A percentile compares a stretch with the other conserved stretches of the same genome.
Conservation (phyloP, 805 yeast species). For the Yarrowia sp. region DNA sequence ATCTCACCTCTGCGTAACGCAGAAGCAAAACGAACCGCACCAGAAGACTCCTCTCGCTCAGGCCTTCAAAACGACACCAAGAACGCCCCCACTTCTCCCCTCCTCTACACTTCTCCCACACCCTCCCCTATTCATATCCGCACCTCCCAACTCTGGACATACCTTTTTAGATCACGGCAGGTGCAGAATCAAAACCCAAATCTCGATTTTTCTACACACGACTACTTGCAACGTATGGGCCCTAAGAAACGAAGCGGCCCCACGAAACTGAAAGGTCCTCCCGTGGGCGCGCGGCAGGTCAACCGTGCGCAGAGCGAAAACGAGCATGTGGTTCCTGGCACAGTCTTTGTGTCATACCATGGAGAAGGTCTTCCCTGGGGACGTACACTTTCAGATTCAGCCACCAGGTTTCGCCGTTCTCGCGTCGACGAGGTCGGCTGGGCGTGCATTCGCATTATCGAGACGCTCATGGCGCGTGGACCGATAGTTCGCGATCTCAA, state of each 20-base stretch:
- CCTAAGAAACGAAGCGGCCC: too few relatives aligned
- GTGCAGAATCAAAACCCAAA: too few relatives aligned
- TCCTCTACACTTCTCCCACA: too few relatives aligned
- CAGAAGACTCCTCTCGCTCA: not conserved
- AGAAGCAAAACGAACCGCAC: not conserved
- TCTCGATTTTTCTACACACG: too few relatives aligned
- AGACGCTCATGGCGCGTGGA: not conserved
- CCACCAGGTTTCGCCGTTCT: not conserved
- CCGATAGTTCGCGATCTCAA: not conserved
- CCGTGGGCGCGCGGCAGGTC: not conserved
- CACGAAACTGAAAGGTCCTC: too few relatives aligned
- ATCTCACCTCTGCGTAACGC: not conserved
- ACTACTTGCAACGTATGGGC: too few relatives aligned
- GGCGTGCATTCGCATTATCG: not conserved
- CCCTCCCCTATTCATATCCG: too few relatives aligned
- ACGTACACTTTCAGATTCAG: not conserved
- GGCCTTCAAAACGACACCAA: not conserved
- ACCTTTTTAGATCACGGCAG: too few relatives aligned
- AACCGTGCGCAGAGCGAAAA: not conserved
- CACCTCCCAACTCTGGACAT: too few relatives aligned
- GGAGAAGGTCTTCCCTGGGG: not conserved
- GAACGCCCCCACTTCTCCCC: too few relatives aligned
- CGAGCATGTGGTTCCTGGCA: not conserved
- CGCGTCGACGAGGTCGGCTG: not conserved
- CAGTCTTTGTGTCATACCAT: slow-evolving; percentile 5